phyloP scores from a whole-genome alignment of 305 asterid species.

The Fraxinus latifolia region DNA sequence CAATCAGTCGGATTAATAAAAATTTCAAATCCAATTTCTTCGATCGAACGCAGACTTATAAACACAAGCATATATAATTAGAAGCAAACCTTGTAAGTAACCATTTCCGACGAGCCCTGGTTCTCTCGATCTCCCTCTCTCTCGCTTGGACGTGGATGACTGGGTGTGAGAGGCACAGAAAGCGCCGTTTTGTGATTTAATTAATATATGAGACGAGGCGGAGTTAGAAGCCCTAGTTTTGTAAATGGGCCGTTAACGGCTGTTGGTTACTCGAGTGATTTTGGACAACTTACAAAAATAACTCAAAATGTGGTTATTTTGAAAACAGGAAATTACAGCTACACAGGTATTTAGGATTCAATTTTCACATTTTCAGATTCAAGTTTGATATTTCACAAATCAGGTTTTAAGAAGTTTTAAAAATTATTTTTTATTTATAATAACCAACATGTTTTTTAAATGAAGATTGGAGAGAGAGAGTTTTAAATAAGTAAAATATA shows the following conservation, averaged over 20 bases:
- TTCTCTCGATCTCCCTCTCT: neutral
- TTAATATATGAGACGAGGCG: neutral
- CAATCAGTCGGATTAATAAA: neutral
- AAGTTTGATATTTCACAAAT: too few relatives aligned
- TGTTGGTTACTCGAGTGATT: neutral
- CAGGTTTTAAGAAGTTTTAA: too few relatives aligned
- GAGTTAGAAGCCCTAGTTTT: neutral
- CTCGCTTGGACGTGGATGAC: conserved; percentile 1
- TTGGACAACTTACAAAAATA: too few relatives aligned
- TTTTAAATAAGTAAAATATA: too few relatives aligned
- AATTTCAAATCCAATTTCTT: neutral
- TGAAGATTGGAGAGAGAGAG: too few relatives aligned
- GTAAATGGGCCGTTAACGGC: neutral
- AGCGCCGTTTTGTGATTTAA: neutral
- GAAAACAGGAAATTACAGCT: too few relatives aligned
- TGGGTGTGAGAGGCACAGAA: neutral
- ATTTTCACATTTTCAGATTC: too few relatives aligned
- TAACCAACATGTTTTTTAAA: too few relatives aligned
- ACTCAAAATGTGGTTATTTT: too few relatives aligned
- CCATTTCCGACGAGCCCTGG: conserved; percentile 30
- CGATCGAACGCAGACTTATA: neutral
- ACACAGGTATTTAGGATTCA: too few relatives aligned
- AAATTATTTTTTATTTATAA: too few relatives aligned
- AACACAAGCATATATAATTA: neutral
- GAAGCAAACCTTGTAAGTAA: conserved; percentile 32